Evolutionary conservation across 805 yeast species (phyloP).

Genomic region (Barnettozyma wickerhamii): DNA sequence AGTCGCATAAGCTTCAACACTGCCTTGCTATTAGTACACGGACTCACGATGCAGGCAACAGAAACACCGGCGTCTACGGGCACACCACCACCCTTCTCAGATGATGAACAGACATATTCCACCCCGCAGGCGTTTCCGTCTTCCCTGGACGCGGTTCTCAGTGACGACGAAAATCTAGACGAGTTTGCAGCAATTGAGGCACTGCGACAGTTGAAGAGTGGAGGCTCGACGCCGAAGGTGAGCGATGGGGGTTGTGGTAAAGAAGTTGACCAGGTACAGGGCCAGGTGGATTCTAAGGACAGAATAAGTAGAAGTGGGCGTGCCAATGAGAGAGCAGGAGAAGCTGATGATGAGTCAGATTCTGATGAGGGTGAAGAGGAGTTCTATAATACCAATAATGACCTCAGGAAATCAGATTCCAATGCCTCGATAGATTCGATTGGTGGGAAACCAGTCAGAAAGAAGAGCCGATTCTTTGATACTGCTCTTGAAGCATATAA

Average conservation of each 20-base stretch:
- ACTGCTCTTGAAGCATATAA: conserved; percentile 29
- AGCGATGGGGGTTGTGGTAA: neutral
- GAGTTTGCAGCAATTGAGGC: conserved; percentile 10
- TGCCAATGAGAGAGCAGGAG: conserved; percentile 4
- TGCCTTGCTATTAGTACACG: too few species aligned
- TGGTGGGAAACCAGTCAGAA: neutral
- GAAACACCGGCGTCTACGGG: neutral
- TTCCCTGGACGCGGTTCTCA: neutral
- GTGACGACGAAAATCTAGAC: conserved; percentile 1
- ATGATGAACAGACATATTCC: conserved; percentile 1
- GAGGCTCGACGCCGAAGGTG: conserved; percentile 2
- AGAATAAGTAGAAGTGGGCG: neutral
- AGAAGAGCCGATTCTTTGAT: conserved; percentile 6
- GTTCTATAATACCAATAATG: conserved; percentile 36
- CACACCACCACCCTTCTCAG: too few species aligned
- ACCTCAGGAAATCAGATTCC: conserved; percentile 2
- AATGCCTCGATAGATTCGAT: neutral
- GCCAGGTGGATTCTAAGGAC: neutral
- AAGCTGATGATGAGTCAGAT: conserved; percentile 12
- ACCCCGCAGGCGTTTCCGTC: neutral
- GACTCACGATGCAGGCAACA: neutral
- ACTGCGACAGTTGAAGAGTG: conserved; percentile 8
- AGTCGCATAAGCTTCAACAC: too few species aligned
- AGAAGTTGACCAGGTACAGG: neutral
- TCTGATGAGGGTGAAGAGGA: conserved; percentile 10